Base-by-base conservation (phyloP, 2,329 filamentous ascomycete genomes). In the Diaporthe sp. region DNA sequence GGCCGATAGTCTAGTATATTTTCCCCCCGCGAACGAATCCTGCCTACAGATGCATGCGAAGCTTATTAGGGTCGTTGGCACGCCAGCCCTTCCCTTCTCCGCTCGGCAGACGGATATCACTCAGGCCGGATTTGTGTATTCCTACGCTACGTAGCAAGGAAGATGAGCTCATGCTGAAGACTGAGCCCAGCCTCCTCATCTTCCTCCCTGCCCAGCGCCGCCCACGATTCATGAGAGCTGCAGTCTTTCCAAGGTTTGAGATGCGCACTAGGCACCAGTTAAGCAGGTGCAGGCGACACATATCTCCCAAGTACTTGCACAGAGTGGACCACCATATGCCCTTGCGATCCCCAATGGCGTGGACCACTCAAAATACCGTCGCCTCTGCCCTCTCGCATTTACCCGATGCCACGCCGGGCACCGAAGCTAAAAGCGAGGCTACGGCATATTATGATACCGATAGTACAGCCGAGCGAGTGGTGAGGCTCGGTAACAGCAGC, bases 401-500 rank as follows among this genome's bases (percentile, higher is more conserved):
- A 42, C 2, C 49, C 65, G 49, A 42, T 19, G 31, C 49, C 31
- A 49, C 34, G 65, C 46, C 46, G 15, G 49, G 49, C 13, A 10
- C 34, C 46, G 34, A 55, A 69, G 34, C 34, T 69, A 39, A 42
- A 53, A 55, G n/a, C 22, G 49, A 69, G 34, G 34, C 49, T 69
- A 55, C 49, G 65, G 65, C 49, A 39, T 10, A 55, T 69, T 39
- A 46, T 69, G 65, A 13, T n/a, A 55, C 65, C 49, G 49, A 69
- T 19, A 12, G 22, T 68, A 55, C 22, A 68, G 65, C 62, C 28
- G 44, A 53, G 44, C 3, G 9, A 53, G 19, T 53, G 65, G 12
- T 55, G 46, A 69, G 46, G 49, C 65, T 69, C 65, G 65, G 65
- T 22, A 42, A 10, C 10, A 28, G 12, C 46, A 68, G 31, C 65